Evolutionary conservation across 352 stramenopile species (phyloP), one percentile per base, ranked within the genome.

Genomic region (Pythium chondricola): DNA sequence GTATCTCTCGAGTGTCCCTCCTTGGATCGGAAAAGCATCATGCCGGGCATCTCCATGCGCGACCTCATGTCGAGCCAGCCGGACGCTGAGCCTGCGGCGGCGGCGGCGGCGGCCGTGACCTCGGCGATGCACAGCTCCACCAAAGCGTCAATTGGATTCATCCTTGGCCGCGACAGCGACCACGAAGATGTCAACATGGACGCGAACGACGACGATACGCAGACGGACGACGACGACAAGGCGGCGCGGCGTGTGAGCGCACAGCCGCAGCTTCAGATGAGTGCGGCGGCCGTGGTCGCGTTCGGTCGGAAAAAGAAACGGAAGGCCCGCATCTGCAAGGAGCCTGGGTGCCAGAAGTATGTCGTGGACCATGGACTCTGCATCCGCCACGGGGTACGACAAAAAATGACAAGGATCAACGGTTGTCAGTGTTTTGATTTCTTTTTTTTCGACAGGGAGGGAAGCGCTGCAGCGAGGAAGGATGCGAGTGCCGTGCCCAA

Each of bases 341-440:
- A 58, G 16, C 50, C 63, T 6, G 63, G 63, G 3, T 75, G 66
- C 49, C 49, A 70, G 26, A 75, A 75, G 44, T 72, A 75, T 30
- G 66, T 75, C 17, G 66, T 75, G 22, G 66, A 75, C 37, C 59
- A 65, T 20, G 66, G 66, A 7, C 53, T 75, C 17, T 75, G 66
- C 47, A 75, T 75, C 46, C 55, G 63, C 21, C 66, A 75, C 33
- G 66, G 66, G 43, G 64, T 73, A 54, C 26, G 41, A 22, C 17
- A 10, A 2, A 4, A 46, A 24, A n/a, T 29, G 17, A 14, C 24
- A 3, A n/a, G 17, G 8, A 13, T 42, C 20, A 22, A 22, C 20
- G 16, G 1, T 31, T 17, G 25, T n/a, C 30, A 26, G 32, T 46
- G 40, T 37, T 43, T 17, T 30, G 17, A 21, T 13, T 18, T 6